Evolutionary conservation across 2,329 filamentous ascomycete genomes (phyloP), one percentile per base, ranked within the genome.

Genomic region (Boeremia lycopersici): DNA sequence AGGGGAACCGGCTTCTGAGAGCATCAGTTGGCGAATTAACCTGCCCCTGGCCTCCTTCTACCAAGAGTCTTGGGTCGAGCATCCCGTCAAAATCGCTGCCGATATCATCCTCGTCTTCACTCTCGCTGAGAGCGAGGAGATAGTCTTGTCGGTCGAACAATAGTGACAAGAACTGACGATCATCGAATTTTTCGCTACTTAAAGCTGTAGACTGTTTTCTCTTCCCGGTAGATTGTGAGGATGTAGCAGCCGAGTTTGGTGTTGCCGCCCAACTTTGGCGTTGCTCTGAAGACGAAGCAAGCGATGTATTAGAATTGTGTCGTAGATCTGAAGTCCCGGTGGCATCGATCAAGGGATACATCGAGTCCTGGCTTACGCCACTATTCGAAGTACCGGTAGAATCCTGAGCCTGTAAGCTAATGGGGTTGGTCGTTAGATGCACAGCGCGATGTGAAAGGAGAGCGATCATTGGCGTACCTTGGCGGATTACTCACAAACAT

Each of bases 81-180:
- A 30, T 60, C 13, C 53, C 35, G 13, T 62, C 52, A 5, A 45
- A 1, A 4, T 58, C 48, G 3, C 47, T 43, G 13, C 56, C 51
- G 1, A 39, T 35, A 1, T 60, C 53, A 15, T 54, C 44, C 10
- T 61, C 63, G 9, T 59, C 56, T 13, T 62, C 57, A 17, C 35
- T 55, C 2, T 63, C 58, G 15, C 52, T 58, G 19, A 41, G 44
- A 5, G 58, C 28, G 15, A 60, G 48, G 9, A 68, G 61, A 25
- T 48, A 62, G 49, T 68, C 65, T 12, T 65, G 57, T 33, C 65
- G 59, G 25, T 68, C 58, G 31, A 62, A 68, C 13, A 68, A 23
- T 2, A 59, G 46, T 6, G 49, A 57, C 15, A 68, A 35, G 12
- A 67, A 68, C 9, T 45, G 38, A 12, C 38, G 41, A 3, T 47